phyloP scores from a whole-genome alignment of 78 protist genomes.

The Bigelowiella natans region DNA sequence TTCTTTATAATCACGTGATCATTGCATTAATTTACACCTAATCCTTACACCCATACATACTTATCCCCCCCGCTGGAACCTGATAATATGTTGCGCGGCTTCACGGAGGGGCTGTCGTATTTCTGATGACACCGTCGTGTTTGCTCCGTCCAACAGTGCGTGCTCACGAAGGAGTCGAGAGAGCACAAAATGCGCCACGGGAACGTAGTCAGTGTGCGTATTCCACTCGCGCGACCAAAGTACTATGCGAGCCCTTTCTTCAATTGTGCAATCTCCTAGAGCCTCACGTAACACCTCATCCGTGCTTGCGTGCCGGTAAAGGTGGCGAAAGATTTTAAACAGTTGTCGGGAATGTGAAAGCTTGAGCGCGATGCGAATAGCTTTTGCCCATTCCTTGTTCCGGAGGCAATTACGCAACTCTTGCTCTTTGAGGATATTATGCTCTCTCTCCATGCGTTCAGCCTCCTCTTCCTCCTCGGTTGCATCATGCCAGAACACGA shows the following conservation, averaged over 20 bases:
- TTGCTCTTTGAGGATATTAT: neutral
- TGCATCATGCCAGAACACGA: too few relatives aligned
- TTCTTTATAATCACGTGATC: neutral
- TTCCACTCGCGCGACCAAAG: neutral
- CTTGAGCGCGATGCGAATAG: neutral
- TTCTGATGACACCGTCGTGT: neutral
- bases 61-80: too few relatives aligned
- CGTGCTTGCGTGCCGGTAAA: neutral
- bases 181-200: neutral
- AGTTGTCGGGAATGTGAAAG: neutral
- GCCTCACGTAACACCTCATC: neutral
- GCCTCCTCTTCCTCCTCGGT: too few relatives aligned
- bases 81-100: too few relatives aligned
- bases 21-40: neutral
- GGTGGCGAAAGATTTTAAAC: neutral
- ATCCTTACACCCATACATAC: neutral
- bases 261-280: neutral
- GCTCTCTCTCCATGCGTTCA: too few relatives aligned
- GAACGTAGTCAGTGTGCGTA: neutral
- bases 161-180: neutral
- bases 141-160: too few relatives aligned
- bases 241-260: neutral
- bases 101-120: too few relatives aligned
- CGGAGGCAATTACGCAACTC: neutral
- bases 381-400: neutral